Percentiles rank a stretch among this genome's conserved stretches.
Evolutionary conservation across 805 yeast genomes (phyloP).

Genomic region (Kazachstania taianensis): DNA sequence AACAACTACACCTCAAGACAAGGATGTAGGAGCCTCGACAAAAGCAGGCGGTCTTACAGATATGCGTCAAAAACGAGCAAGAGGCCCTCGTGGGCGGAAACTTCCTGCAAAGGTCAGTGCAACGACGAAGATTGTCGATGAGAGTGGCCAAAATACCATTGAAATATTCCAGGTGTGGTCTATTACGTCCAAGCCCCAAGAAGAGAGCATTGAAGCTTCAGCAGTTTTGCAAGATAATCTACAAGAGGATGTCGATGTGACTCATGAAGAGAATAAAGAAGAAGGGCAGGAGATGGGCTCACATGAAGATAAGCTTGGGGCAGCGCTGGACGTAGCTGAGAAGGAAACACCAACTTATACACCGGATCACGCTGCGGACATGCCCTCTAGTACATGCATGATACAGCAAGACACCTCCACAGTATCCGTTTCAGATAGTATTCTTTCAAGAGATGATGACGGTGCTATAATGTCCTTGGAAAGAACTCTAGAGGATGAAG

Average conservation of each 20-base stretch:
- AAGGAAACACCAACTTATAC: too few species aligned
- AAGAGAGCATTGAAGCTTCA: neutral
- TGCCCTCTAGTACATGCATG: too few species aligned
- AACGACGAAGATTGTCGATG: constrained; percentile 21
- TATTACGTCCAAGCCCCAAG: constrained; percentile 1
- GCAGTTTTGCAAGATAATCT: neutral
- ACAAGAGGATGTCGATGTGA: neutral
- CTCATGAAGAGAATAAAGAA: neutral
- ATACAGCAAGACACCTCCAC: too few species aligned
- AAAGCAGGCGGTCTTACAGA: constrained; percentile 3
- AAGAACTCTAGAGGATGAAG: constrained; percentile 9
- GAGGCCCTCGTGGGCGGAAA: constrained; percentile 66
- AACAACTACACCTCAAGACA: constrained; percentile 1
- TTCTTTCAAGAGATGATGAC: constrained; percentile 9
- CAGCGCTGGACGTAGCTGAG: too few species aligned
- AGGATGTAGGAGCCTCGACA: neutral
- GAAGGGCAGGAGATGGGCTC: neutral
- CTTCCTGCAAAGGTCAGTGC: constrained; percentile 47
- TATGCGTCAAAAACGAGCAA: constrained; percentile 38
- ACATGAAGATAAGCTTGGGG: neutral
- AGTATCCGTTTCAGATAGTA: constrained; percentile 6
- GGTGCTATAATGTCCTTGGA: constrained; percentile 8
- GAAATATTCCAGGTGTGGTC: constrained; percentile 20
- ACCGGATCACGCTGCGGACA: too few species aligned
- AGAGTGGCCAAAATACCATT: constrained; percentile 11